Evolutionary conservation across 352 stramenopile species (phyloP).

Genomic region (Globisporangium yorkense): DNA sequence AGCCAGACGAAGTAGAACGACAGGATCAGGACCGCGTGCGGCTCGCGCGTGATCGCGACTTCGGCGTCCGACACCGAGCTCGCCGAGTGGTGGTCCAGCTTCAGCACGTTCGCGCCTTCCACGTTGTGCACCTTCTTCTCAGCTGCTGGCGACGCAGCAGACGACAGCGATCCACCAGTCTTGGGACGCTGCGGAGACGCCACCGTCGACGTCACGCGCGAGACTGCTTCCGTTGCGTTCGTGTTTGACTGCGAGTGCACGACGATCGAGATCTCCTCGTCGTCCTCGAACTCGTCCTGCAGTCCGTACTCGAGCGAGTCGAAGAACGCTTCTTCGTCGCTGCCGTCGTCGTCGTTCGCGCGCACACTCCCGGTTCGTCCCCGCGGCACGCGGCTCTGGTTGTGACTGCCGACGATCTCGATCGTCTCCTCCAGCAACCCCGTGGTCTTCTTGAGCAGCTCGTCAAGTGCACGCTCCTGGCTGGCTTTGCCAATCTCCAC

Average conservation of each 20-base stretch:
- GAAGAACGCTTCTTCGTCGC: conserved; percentile 80
- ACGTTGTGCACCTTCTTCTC: conserved; percentile 23
- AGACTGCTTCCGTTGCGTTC: conserved; percentile 36
- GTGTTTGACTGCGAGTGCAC: conserved; percentile 49
- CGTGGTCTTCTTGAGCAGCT: conserved; percentile 65
- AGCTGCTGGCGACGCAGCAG: not conserved
- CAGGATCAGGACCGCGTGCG: conserved; percentile 60
- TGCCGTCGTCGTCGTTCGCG: conserved; percentile 37
- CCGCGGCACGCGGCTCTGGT: conserved; percentile 13
- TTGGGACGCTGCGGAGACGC: conserved; percentile 2
- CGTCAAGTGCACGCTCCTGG: conserved; percentile 61
- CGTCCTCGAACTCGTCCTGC: conserved; percentile 48
- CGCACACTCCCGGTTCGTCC: conserved; percentile 25
- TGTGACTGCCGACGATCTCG: conserved; percentile 43
- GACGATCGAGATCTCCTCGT: conserved; percentile 67
- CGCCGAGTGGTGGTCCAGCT: conserved; percentile 7
- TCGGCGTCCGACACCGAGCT: conserved; percentile 20
- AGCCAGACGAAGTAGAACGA: conserved; percentile 68
- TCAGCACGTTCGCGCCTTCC: conserved; percentile 10
- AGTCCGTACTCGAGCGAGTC: conserved; percentile 77
- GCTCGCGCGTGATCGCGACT: conserved; percentile 58
- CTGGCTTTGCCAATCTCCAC: conserved; percentile 75
- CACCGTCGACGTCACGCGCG: conserved; percentile 2
- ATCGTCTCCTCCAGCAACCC: conserved; percentile 65
- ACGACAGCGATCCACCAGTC: not conserved